A percentile compares a stretch with the other conserved stretches of the same genome.
Evolutionary conservation across 352 stramenopile genomes (phyloP).

Genomic region (Globisporangium mamillatum): DNA sequence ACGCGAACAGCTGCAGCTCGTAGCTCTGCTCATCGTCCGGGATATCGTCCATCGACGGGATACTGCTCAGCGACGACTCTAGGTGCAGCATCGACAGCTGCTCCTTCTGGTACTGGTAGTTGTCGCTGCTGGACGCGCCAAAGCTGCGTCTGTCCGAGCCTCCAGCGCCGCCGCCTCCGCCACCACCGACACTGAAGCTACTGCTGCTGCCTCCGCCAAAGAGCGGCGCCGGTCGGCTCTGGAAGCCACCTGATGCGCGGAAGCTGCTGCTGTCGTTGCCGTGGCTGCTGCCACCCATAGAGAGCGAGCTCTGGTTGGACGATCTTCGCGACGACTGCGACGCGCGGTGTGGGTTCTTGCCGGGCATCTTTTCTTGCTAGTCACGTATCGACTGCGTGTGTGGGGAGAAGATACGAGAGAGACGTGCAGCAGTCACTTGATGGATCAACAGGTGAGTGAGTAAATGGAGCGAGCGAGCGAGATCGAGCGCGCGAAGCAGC

Average conservation of each 20-base stretch:
- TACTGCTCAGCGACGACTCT: constrained; percentile 22
- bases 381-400: too few species aligned
- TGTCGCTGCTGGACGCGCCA: constrained; percentile 9
- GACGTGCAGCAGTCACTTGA: too few species aligned
- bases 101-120: constrained; percentile 1
- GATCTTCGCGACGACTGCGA: constrained; percentile 5
- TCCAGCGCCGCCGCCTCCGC: not conserved
- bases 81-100: constrained; percentile 23
- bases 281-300: constrained; percentile 7
- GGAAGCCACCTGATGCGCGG: constrained; percentile 1
- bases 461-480: too few species aligned
- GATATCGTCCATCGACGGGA: constrained; percentile 19
- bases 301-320: constrained; percentile 11
- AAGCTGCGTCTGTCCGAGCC: constrained; percentile 5
- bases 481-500: too few species aligned
- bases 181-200: not conserved
- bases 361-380: too few species aligned
- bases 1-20: constrained; percentile 60
- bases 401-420: too few species aligned
- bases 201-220: constrained; percentile 13
- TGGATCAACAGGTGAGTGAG: too few species aligned
- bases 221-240: constrained; percentile 9
- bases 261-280: constrained; percentile 9
- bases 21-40: constrained; percentile 44
- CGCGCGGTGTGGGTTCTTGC: too few species aligned